Evolutionary conservation across 768 basidiomycete genomes (phyloP).

Genomic region (Trametes cingulata): DNA sequence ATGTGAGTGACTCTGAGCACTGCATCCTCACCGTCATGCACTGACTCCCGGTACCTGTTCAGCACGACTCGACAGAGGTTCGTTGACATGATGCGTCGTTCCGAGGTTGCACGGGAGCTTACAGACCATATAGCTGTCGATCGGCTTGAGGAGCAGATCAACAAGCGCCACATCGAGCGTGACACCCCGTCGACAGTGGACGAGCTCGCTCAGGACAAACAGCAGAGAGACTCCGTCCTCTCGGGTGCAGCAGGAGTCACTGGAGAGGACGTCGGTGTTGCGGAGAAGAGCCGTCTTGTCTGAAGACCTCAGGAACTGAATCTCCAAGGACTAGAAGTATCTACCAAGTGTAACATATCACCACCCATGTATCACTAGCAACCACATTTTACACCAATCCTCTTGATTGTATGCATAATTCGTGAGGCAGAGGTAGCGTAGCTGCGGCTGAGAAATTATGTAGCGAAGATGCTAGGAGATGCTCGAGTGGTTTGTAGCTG

Average conservation of each 20-base stretch:
- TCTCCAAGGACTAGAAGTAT: background rate
- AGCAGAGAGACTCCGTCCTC: conserved; percentile 14
- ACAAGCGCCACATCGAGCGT: conserved; percentile 1
- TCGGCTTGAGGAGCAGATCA: background rate
- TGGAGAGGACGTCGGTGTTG: conserved; percentile 11
- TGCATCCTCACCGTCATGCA: background rate
- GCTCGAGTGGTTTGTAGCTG: background rate
- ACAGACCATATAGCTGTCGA: background rate
- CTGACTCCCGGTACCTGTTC: background rate
- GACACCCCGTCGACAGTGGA: background rate
- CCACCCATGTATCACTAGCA: background rate
- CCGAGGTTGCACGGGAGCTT: background rate
- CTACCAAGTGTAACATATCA: background rate
- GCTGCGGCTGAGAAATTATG: too few species aligned
- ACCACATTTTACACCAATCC: too few species aligned
- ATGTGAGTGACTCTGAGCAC: background rate
- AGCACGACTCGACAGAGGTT: conserved; percentile 11
- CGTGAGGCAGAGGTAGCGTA: too few species aligned
- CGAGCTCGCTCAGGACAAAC: background rate
- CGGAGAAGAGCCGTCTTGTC: conserved; percentile 11
- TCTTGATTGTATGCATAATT: too few species aligned
- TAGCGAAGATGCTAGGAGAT: too few species aligned
- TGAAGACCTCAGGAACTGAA: background rate
- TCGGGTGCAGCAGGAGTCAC: conserved; percentile 17
- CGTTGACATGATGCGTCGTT: background rate